Evolutionary conservation across 2,329 filamentous ascomycete genomes (phyloP).

Genomic region (Periconia sp.): DNA sequence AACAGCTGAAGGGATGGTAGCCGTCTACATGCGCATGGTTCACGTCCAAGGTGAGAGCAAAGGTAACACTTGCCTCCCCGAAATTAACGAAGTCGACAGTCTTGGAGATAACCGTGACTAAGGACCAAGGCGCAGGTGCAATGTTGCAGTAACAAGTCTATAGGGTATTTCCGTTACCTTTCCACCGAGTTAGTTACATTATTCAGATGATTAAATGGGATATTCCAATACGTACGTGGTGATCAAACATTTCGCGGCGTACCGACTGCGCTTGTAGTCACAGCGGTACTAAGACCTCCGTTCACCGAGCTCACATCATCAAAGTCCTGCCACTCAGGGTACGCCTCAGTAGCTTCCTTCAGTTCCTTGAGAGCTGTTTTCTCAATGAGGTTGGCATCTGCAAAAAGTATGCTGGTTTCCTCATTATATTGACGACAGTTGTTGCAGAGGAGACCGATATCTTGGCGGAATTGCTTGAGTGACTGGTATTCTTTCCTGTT

Average conservation of each 20-base stretch:
- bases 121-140: neutral
- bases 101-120: no score
- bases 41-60: neutral
- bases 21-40: neutral
- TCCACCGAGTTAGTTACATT: neutral
- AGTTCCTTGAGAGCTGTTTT: constrained; percentile 56
- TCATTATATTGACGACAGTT: constrained; percentile 98
- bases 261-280: constrained; percentile 31
- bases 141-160: constrained; percentile 3
- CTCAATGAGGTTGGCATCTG: constrained; percentile 91
- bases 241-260: constrained; percentile 25
- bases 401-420: constrained; percentile 86
- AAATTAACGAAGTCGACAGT: neutral
- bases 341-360: constrained; percentile 55
- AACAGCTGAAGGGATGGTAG: neutral
- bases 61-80: neutral
- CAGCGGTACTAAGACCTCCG: constrained; percentile 46
- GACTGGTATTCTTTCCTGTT: constrained; percentile 91
- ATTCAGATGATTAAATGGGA: neutral
- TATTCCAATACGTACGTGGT: neutral
- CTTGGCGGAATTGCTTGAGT: constrained; percentile 76
- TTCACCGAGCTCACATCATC: constrained; percentile 54
- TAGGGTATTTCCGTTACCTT: constrained; percentile 2
- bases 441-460: constrained; percentile 80
- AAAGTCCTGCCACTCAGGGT: constrained; percentile 61